phyloP scores from a whole-genome alignment of 306 rosid species.

The barrel medic (Medicago truncatula) region MtrunA17r5.0-ANR NC_053048.1:56159501-56160000 shows the following conservation, averaged over 20 bases:
- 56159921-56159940: conserved; percentile 93
- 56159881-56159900: conserved; percentile 93
- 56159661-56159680: conserved; percentile 15
- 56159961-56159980: conserved; percentile 84
- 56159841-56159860: conserved; percentile 30
- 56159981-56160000: conserved; percentile 80
- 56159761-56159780: conserved; percentile 24
- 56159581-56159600: conserved; percentile 93
- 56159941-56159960: conserved; percentile 74
- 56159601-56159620: conserved; percentile 28
- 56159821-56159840: neutral
- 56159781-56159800: neutral
- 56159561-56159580: conserved; percentile 96
- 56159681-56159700: conserved; percentile 26
- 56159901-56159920: conserved; percentile 88
- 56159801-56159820: conserved; percentile 23
- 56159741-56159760: conserved; percentile 20
- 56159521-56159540: conserved; percentile 91
- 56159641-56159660: conserved; percentile 3
- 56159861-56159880: conserved; percentile 82
- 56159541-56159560: conserved; percentile 97
- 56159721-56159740: conserved; percentile 25
- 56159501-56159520: conserved; percentile 93
- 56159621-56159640: conserved; percentile 34
- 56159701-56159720: conserved; percentile 18